Conservation (phyloP, 2,329 filamentous ascomycete species). For the Amylocarpus encephaloides region DNA sequence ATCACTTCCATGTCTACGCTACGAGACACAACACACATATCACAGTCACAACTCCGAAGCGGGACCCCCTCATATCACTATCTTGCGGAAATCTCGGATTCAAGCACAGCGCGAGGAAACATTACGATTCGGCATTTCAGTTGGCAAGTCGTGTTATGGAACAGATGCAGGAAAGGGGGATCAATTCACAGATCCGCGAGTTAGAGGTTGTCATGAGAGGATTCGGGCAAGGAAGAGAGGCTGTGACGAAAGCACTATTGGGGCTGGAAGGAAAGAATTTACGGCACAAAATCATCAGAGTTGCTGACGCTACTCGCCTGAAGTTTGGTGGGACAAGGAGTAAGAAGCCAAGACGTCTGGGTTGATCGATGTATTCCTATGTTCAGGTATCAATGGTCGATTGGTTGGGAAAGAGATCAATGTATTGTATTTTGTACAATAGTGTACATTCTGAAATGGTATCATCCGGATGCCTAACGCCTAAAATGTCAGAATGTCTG, state of each 20-base stretch:
- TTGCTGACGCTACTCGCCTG: constrained; percentile 80
- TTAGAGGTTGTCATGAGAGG: constrained; percentile 79
- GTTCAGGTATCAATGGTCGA: background rate
- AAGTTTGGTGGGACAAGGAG: constrained; percentile 96
- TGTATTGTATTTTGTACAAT: constrained; percentile 19
- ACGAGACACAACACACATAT: constrained; percentile 95
- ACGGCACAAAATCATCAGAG: constrained; percentile 66
- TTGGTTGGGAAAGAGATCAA: constrained; percentile 6
- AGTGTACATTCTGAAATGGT: constrained; percentile 15
- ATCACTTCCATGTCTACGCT: constrained; percentile 80
- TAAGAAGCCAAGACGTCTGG: constrained; percentile 72
- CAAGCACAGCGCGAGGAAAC: constrained; percentile 68
- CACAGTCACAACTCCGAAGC: constrained; percentile 77
- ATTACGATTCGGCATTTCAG: constrained; percentile 91
- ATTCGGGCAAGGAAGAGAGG: constrained; percentile 82
- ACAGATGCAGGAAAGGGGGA: constrained; percentile 75
- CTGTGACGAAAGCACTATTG: constrained; percentile 81
- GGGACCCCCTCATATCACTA: constrained; percentile 71
- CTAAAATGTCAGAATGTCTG: constrained; percentile 16
- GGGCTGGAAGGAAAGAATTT: constrained; percentile 76
- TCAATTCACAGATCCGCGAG: constrained; percentile 66
- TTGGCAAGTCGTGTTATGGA: constrained; percentile 76
- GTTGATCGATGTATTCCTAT: constrained; percentile 17
- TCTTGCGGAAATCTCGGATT: constrained; percentile 90
- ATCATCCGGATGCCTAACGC: constrained; percentile 17